A percentile compares a stretch with the other conserved stretches of the same genome.
phyloP scores from a whole-genome alignment of 2,329 filamentous ascomycete genomes.

The Lasiodiplodia hormozganensis region DNA sequence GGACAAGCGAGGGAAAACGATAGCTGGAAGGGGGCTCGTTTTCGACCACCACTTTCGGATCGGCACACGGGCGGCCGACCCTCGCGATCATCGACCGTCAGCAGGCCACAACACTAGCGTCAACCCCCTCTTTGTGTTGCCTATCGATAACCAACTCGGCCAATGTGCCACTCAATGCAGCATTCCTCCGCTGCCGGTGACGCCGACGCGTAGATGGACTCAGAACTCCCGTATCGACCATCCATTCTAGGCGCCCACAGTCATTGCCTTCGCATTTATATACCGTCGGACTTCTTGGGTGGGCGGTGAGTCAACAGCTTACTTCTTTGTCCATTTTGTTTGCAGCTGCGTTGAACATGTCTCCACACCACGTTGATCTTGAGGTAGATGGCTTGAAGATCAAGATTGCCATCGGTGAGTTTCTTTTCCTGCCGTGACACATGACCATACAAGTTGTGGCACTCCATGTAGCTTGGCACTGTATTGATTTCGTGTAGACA shows the following conservation, averaged over 20 bases:
- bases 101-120: background rate
- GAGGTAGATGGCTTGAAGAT: conserved; percentile 19
- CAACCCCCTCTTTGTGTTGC: background rate
- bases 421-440: background rate
- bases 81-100: background rate
- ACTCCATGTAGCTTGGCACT: too few species aligned
- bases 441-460: background rate
- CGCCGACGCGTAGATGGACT: background rate
- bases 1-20: background rate
- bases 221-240: background rate
- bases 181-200: background rate
- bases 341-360: background rate
- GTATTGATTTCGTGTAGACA: conserved; percentile 25
- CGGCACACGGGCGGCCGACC: conserved; percentile 1
- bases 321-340: background rate
- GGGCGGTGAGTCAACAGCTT: background rate
- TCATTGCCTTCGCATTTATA: background rate
- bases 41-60: conserved; percentile 17
- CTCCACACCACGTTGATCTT: background rate
- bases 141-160: background rate
- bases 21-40: background rate
- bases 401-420: conserved; percentile 18
- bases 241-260: background rate
- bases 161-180: background rate
- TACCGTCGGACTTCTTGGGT: background rate